Base-by-base conservation (phyloP, 2,329 filamentous ascomycete species). In the Grosmannia huntii region DNA sequence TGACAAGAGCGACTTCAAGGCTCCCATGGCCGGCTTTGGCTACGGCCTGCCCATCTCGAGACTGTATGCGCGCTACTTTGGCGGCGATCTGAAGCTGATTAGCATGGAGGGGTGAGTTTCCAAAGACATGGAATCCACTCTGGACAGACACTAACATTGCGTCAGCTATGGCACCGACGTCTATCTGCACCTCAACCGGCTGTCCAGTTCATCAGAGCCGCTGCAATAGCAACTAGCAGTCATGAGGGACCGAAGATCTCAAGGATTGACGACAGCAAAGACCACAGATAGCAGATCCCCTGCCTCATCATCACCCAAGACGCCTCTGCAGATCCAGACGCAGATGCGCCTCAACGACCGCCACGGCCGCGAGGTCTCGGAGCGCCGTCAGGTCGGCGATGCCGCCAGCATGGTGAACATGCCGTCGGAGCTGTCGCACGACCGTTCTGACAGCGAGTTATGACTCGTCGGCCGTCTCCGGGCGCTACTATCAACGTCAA, bases 1-100 rank as follows among this genome's bases (percentile, higher is more conserved):
- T 71, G 92, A 99, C 73, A 95, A 97, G 76, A 96, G 86, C 73
- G 94, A 99, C 71, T 99, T 99, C 78, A 97, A 99, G 73, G 94
- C 94, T 14, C 94, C 94, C 1, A 97, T 99, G 94, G 94, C 94
- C 62, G 94, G 94, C 2, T 99, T 97, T 68, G 94, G 94, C n/a
- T 99, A 99, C 68, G 94, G 94, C 19, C 71, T 99, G 64, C 94
- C 94, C 0, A 97, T 99, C 62, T 95, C 89, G 65, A 80, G 94
- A 63, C 77, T 99, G 56, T 99, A 99, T 68, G 94, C 94, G 58
- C 80, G 94, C 64, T 99, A 99, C 75, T 99, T 99, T 74, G 94
- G 94, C 60, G 94, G 94, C 60, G 94, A 99, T 71, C 72, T 99
- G 66, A 97, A 97, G 73, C 74, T 99, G 70, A 99, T 99, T 68